Evolutionary conservation across 495 filamentous ascomycete species (phyloP).

Genomic region (Neurospora sublineolata): DNA sequence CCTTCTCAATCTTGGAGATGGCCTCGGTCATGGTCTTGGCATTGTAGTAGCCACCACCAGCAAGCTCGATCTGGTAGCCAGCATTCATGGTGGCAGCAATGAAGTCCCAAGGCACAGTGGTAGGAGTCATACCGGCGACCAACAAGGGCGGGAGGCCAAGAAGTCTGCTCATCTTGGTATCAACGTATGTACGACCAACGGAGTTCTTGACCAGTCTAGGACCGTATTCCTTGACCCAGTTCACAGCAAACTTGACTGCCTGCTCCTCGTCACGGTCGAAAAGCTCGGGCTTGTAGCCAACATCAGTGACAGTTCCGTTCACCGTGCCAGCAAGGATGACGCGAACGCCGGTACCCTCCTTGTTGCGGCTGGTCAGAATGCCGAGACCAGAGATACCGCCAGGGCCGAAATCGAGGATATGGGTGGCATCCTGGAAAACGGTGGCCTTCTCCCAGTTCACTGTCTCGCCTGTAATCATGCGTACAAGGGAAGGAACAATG

Average conservation of each 20-base stretch:
- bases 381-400: constrained; percentile 93
- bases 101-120: constrained; percentile 90
- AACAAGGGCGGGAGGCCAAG: constrained; percentile 83
- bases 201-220: constrained; percentile 81
- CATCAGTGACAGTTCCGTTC: constrained; percentile 75
- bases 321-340: constrained; percentile 88
- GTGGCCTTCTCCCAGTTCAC: constrained; percentile 95
- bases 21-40: constrained; percentile 82
- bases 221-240: constrained; percentile 95
- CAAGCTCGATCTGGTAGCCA: constrained; percentile 86
- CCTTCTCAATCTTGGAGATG: constrained; percentile 77
- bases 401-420: constrained; percentile 92
- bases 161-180: constrained; percentile 94
- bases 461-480: constrained; percentile 84
- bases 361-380: constrained; percentile 94
- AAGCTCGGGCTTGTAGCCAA: constrained; percentile 93
- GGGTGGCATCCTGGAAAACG: constrained; percentile 75
- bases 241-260: constrained; percentile 88
- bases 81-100: constrained; percentile 93
- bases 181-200: constrained; percentile 75
- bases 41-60: constrained; percentile 89
- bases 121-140: constrained; percentile 94
- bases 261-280: constrained; percentile 91
- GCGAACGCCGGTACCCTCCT: constrained; percentile 92
- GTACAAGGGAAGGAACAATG: constrained; percentile 71